phyloP scores from a whole-genome alignment of 148 eudicot species.

The Vaccinium myrtillus region DNA sequence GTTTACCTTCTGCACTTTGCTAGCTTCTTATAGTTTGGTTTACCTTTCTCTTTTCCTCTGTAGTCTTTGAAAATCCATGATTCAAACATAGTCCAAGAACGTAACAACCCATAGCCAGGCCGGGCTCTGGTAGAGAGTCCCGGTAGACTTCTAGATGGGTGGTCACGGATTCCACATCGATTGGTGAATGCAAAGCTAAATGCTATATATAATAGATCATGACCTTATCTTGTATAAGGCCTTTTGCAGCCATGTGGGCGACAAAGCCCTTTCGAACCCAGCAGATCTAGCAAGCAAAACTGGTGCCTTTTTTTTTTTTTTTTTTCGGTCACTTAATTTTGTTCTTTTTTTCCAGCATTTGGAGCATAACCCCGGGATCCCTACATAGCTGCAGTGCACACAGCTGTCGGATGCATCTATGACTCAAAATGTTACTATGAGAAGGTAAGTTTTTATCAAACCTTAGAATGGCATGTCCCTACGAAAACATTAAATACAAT shows the following conservation, averaged over 20 bases:
- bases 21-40: neutral
- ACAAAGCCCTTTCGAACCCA: neutral
- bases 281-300: neutral
- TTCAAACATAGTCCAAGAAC: neutral
- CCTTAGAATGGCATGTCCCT: neutral
- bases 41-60: neutral
- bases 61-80: neutral
- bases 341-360: slow-evolving; percentile 33
- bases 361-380: slow-evolving; percentile 33
- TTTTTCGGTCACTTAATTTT: too few relatives aligned
- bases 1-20: neutral
- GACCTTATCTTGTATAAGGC: too few relatives aligned
- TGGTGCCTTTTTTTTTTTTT: neutral
- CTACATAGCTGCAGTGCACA: slow-evolving; percentile 41
- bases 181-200: too few relatives aligned
- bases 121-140: too few relatives aligned
- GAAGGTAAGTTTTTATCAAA: slow-evolving; percentile 30
- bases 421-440: slow-evolving; percentile 68
- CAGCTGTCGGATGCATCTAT: slow-evolving; percentile 60
- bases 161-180: too few relatives aligned
- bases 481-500: neutral
- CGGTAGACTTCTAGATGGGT: too few relatives aligned
- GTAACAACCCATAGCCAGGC: too few relatives aligned
- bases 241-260: too few relatives aligned
- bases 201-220: too few relatives aligned